Base-by-base conservation (phyloP, 2,329 filamentous ascomycete genomes). In the Fusarium nematophilum region DNA sequence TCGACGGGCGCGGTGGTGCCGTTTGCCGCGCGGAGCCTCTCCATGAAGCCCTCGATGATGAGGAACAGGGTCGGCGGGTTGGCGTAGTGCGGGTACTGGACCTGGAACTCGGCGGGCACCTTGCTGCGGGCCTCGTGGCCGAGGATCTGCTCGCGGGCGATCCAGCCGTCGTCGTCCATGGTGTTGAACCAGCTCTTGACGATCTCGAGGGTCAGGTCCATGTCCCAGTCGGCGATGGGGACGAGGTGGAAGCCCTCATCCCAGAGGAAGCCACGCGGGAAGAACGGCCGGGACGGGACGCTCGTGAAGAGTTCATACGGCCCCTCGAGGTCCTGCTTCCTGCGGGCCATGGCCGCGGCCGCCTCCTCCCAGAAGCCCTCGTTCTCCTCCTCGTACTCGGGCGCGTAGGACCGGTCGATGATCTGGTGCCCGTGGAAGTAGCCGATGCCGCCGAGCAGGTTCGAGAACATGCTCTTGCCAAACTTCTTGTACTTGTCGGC, bases 151-250 rank as follows among this genome's bases (percentile, higher is more conserved):
- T 99, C 95, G 45, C 95, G 90, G 3, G 89, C 92, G 72, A 99
- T 98, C 95, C 95, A 99, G 48, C 95, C 95, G 73, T 98, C 93
- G 13, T 95, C 90, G 65, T 99, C 95, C 86, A 98, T 97, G 14
- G 96, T 85, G 62, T 89, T 92, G 79, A 96, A 96, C 95, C 95
- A 99, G 76, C 92, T 97, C 78, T 90, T 91, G 59, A 98, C 85
- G 63, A 99, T 92, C 61, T 97, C 92, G 25, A 90, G 79, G 3
- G 91, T 88, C 45, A 98, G 83, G 70, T 97, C 93, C 46, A 93
- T 86, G 72, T 99, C 95, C 91, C 93, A 99, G 64, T 99, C 94
- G 15, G 92, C 85, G 48, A 99, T 89, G 2, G 93, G 93, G 40
- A 97, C 81, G 29, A 99, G 81, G 71, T 99, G 95, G 77, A 98